Conservation (phyloP, 805 yeast genomes). For the Saccharomycopsis capsularis region DNA sequence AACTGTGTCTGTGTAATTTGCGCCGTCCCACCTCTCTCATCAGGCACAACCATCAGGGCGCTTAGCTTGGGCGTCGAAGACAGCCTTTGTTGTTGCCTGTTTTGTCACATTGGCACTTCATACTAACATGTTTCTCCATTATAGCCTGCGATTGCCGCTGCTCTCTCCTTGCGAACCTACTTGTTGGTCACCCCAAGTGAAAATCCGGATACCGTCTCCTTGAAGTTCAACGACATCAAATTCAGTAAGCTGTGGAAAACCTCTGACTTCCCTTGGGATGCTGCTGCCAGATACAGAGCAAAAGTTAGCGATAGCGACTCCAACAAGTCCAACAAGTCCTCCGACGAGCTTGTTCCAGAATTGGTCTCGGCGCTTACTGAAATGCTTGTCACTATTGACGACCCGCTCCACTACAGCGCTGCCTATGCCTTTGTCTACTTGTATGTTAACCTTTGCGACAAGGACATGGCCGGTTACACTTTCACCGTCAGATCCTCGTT, state of each 20-base stretch:
- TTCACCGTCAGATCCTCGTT: slow-evolving; percentile 73
- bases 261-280: slow-evolving; percentile 54
- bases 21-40: too few relatives aligned
- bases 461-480: slow-evolving; percentile 40
- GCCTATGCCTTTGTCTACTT: slow-evolving; percentile 81
- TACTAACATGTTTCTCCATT: slow-evolving; percentile 4
- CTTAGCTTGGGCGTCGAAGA: too few relatives aligned
- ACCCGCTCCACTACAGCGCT: slow-evolving; percentile 64
- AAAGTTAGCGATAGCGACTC: slow-evolving; percentile 4
- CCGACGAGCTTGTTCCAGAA: slow-evolving; percentile 55
- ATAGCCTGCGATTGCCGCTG: slow-evolving; percentile 92
- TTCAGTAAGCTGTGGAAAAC: slow-evolving; percentile 59
- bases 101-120: background rate
- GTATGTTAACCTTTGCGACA: slow-evolving; percentile 50
- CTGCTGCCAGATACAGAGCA: slow-evolving; percentile 25
- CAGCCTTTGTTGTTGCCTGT: too few relatives aligned
- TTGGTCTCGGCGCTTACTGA: slow-evolving; percentile 43
- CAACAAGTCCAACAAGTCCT: slow-evolving; percentile 27
- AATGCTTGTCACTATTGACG: slow-evolving; percentile 38
- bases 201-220: slow-evolving; percentile 38
- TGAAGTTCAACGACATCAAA: slow-evolving; percentile 81
- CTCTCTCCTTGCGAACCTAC: slow-evolving; percentile 79
- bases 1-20: too few relatives aligned
- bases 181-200: slow-evolving; percentile 49
- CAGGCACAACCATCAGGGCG: too few relatives aligned